phyloP scores from a whole-genome alignment of 805 yeast genomes.

The Candida montana region DNA sequence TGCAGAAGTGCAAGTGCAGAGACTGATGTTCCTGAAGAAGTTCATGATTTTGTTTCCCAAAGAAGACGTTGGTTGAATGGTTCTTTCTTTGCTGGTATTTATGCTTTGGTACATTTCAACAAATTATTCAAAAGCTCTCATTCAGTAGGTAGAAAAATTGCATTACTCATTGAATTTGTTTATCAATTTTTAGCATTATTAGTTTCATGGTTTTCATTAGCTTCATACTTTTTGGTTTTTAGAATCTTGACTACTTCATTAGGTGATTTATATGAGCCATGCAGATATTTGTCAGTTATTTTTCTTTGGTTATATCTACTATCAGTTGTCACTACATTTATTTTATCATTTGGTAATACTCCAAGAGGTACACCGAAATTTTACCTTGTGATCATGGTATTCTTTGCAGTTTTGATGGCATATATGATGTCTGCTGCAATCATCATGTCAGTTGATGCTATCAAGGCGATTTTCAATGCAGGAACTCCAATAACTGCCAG shows the following conservation, averaged over 20 bases:
- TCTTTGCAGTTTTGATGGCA: slow-evolving; percentile 85
- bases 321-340: slow-evolving; percentile 78
- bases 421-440: slow-evolving; percentile 87
- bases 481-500: slow-evolving; percentile 31
- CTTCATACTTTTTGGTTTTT: slow-evolving; percentile 86
- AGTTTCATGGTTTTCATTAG: slow-evolving; percentile 90
- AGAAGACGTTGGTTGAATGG: slow-evolving; percentile 97
- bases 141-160: slow-evolving; percentile 56
- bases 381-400: slow-evolving; percentile 65
- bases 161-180: slow-evolving; percentile 70
- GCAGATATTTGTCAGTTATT: slow-evolving; percentile 69
- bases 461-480: slow-evolving; percentile 39
- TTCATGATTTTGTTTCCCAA: slow-evolving; percentile 84
- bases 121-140: slow-evolving; percentile 74
- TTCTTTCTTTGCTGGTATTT: slow-evolving; percentile 90
- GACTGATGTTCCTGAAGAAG: slow-evolving; percentile 89
- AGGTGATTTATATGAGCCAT: slow-evolving; percentile 66
- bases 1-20: slow-evolving; percentile 87
- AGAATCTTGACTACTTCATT: slow-evolving; percentile 78
- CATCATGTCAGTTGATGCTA: slow-evolving; percentile 69
- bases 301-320: slow-evolving; percentile 83
- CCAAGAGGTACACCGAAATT: slow-evolving; percentile 85
- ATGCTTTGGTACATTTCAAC: slow-evolving; percentile 73
- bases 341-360: slow-evolving; percentile 87
- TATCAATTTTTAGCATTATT: slow-evolving; percentile 71